phyloP scores from a whole-genome alignment of 2,329 filamentous ascomycete species.

The Penicillium glabrum region DNA sequence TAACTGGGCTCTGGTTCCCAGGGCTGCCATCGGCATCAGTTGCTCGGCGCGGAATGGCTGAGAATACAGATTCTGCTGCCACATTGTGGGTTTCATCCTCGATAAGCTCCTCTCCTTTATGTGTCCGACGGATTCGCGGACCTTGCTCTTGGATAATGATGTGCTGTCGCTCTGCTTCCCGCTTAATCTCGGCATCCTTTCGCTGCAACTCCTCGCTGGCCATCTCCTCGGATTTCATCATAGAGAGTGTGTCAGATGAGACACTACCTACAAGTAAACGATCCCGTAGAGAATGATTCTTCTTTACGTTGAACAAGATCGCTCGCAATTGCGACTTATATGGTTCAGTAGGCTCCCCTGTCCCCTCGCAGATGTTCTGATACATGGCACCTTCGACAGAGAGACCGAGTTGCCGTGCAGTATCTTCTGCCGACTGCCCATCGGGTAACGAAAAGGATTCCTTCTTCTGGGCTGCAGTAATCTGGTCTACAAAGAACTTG shows the following conservation, averaged over 20 bases:
- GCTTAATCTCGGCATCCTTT: slow-evolving; percentile 56
- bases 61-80: slow-evolving; percentile 49
- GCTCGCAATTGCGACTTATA: slow-evolving; percentile 69
- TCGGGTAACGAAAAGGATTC: slow-evolving; percentile 63
- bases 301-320: slow-evolving; percentile 83
- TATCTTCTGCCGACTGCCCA: slow-evolving; percentile 61
- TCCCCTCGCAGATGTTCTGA: slow-evolving; percentile 50
- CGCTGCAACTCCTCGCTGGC: slow-evolving; percentile 84
- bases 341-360: slow-evolving; percentile 54
- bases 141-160: slow-evolving; percentile 75
- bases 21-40: slow-evolving; percentile 33
- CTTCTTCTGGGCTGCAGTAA: slow-evolving; percentile 67
- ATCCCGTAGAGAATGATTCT: slow-evolving; percentile 75
- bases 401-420: slow-evolving; percentile 70
- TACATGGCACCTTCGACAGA: slow-evolving; percentile 73
- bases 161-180: slow-evolving; percentile 62
- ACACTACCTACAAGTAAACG: slow-evolving; percentile 72
- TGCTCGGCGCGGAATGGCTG: slow-evolving; percentile 47
- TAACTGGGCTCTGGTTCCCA: slow-evolving; percentile 26
- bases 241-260: slow-evolving; percentile 73
- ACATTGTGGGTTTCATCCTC: slow-evolving; percentile 65
- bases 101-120: slow-evolving; percentile 91
- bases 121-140: slow-evolving; percentile 80
- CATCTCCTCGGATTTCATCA: slow-evolving; percentile 87
- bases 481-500: slow-evolving; percentile 66